Conservation (phyloP, 305 asterid genomes). For the Stenogyne calaminthoides region DNA sequence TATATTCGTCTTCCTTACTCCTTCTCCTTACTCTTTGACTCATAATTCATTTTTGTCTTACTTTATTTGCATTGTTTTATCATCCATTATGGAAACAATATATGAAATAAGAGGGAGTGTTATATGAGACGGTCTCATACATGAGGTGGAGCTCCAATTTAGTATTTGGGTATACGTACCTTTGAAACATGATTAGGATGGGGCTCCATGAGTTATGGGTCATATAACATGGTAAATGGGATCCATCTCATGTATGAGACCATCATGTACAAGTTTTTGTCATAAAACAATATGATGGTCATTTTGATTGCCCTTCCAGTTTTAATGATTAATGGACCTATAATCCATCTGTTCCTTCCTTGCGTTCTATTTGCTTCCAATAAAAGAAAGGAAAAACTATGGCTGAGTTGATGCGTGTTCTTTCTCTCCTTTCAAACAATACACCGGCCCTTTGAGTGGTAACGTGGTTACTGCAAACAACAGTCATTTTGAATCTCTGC, state of each 20-base stretch:
- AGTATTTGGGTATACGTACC: no score
- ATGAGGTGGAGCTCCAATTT: no score
- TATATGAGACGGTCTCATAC: no score
- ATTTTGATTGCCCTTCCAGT: neutral
- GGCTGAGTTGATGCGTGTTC: neutral
- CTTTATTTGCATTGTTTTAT: conserved; percentile 3
- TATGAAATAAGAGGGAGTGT: no score
- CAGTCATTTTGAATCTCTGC: neutral
- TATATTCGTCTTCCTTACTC: neutral
- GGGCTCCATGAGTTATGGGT: no score
- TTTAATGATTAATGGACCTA: conserved; percentile 2
- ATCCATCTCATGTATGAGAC: no score
- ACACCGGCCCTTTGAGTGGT: neutral
- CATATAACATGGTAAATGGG: no score
- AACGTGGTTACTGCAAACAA: neutral
- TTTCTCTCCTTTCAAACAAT: neutral
- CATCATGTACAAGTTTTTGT: no score
- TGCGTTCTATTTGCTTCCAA: neutral
- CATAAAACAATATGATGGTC: neutral
- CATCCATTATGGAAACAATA: neutral
- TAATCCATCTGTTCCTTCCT: neutral
- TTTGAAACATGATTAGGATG: no score
- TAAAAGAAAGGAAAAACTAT: neutral
- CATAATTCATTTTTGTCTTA: neutral
- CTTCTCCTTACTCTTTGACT: neutral